These are phyloP conservation scores for Trifolium dubium DNA, from an alignment of 306 rosid species.

Conservation along the genomic window DNA sequence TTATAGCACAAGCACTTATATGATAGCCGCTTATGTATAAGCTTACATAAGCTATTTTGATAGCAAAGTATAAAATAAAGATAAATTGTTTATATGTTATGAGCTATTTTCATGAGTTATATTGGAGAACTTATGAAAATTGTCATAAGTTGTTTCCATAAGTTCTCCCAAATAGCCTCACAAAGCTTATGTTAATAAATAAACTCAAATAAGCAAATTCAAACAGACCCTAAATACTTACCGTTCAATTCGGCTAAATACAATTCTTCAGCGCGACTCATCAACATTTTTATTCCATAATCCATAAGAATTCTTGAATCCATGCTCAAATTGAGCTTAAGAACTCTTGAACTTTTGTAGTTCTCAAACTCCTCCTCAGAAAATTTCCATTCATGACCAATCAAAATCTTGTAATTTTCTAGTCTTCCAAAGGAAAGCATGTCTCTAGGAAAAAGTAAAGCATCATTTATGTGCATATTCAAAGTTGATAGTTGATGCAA, in stretches of 20 bases:
- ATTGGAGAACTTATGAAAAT: no score
- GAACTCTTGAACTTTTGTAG: conserved; percentile 15
- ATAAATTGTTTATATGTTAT: no score
- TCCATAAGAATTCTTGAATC: conserved; percentile 32
- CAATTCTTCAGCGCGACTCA: conserved; percentile 48
- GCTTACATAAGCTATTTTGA: no score
- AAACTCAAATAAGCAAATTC: no score
- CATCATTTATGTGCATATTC: conserved; percentile 34
- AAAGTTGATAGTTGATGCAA: conserved; percentile 41
- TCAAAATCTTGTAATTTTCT: conserved; percentile 39
- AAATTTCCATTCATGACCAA: conserved; percentile 47
- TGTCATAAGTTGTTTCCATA: no score
- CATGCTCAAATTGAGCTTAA: conserved; percentile 38
- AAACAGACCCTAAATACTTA: background rate
- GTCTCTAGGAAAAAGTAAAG: conserved; percentile 40
- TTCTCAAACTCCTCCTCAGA: conserved; percentile 7
- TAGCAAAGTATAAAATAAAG: no score
- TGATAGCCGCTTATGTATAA: no score
- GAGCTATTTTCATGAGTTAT: no score
- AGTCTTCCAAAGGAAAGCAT: conserved; percentile 34
- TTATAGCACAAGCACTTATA: no score
- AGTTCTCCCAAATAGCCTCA: no score
- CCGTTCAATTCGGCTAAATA: conserved; percentile 44
- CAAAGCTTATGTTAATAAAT: no score
- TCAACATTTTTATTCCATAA: conserved; percentile 40